phyloP scores from a whole-genome alignment of 805 yeast species.

The Candida cerambycidarum region DNA sequence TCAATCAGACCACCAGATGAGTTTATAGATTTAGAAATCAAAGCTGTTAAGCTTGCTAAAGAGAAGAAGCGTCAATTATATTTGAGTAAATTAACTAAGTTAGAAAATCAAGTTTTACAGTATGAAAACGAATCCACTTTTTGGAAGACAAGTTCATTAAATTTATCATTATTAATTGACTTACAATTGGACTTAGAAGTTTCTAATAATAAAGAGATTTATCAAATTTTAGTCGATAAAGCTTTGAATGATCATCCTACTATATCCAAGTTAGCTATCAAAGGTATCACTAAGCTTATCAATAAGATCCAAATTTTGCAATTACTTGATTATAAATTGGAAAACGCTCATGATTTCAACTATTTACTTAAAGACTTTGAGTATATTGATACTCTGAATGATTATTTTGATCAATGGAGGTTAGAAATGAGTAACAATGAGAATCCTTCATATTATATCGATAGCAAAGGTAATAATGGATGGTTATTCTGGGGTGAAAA shows the following conservation, averaged over 20 bases:
- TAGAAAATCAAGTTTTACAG: constrained; percentile 39
- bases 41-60: constrained; percentile 62
- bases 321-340: constrained; percentile 46
- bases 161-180: constrained; percentile 49
- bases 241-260: constrained; percentile 68
- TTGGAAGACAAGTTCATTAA: constrained; percentile 57
- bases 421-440: constrained; percentile 51
- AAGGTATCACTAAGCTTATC: constrained; percentile 56
- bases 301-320: constrained; percentile 48
- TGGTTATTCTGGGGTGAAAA: constrained; percentile 75
- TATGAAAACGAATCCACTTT: constrained; percentile 35
- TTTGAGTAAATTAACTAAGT: constrained; percentile 35
- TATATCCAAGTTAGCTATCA: constrained; percentile 57
- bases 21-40: constrained; percentile 55
- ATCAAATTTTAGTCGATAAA: constrained; percentile 45
- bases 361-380: constrained; percentile 35
- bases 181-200: constrained; percentile 57
- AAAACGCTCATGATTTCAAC: constrained; percentile 41
- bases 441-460: constrained; percentile 54
- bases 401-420: constrained; percentile 44
- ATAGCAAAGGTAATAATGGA: constrained; percentile 56
- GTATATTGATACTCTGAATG: constrained; percentile 39
- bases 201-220: constrained; percentile 37
- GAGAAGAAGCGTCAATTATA: constrained; percentile 51
- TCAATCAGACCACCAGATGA: constrained; percentile 62